A percentile compares a stretch with the other conserved stretches of the same genome.
Evolutionary conservation across 257 asterid species (phyloP).

Genomic region (Fraxinus americana): DNA sequence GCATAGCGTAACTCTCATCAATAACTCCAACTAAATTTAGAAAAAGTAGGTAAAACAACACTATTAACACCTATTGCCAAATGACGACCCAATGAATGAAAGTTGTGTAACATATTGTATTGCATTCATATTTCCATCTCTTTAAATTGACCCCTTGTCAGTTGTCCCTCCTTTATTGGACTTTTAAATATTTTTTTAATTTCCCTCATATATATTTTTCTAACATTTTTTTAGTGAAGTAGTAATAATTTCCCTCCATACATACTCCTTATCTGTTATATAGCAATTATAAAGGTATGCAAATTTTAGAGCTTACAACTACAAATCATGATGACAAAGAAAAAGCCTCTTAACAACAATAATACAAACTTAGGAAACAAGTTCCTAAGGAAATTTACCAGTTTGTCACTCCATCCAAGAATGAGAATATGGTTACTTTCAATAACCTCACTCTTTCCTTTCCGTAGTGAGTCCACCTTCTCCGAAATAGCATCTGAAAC

Average conservation of each 20-base stretch:
- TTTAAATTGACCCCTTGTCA: neutral
- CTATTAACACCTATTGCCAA: neutral
- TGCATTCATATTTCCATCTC: neutral
- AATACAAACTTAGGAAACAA: slow-evolving; percentile 5
- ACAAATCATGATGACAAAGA: slow-evolving; percentile 18
- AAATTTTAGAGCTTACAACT: slow-evolving; percentile 9
- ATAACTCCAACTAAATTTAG: neutral
- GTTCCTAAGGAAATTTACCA: slow-evolving; percentile 55
- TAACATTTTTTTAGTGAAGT: neutral
- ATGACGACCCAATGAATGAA: neutral
- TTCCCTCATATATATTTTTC: neutral
- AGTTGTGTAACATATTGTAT: neutral
- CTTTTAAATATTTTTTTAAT: neutral
- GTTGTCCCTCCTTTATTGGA: neutral
- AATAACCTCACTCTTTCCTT: slow-evolving; percentile 98
- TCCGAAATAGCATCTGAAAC: slow-evolving; percentile 98
- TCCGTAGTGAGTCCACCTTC: slow-evolving; percentile 92
- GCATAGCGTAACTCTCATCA: neutral
- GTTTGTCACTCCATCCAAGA: slow-evolving; percentile 98
- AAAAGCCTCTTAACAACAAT: slow-evolving; percentile 18
- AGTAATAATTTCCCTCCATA: neutral
- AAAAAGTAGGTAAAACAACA: neutral
- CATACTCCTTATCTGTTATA: neutral
- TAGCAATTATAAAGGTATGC: slow-evolving; percentile 10
- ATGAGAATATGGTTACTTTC: slow-evolving; percentile 90